Evolutionary conservation across 164 flowering plant genomes (phyloP).

Genomic region (Magnolia sinica): DNA sequence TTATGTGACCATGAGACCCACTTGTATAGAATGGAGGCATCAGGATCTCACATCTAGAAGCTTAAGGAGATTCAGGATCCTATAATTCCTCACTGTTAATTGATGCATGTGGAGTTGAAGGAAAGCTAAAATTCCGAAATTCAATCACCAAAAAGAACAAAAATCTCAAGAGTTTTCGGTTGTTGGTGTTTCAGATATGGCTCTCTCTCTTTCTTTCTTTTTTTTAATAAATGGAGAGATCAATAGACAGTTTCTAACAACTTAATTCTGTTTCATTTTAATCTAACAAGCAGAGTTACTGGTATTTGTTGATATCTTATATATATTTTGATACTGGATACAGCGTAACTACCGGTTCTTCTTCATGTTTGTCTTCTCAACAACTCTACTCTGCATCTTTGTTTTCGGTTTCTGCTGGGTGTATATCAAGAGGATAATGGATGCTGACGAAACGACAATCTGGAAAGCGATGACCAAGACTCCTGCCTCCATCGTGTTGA

Average conservation of each 20-base stretch:
- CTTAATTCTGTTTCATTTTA: not conserved
- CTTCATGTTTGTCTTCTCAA: constrained; percentile 95
- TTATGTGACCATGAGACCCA: not conserved
- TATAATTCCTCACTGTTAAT: not conserved
- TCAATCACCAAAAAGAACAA: not conserved
- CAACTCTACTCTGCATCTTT: constrained; percentile 83
- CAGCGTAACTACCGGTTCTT: constrained; percentile 96
- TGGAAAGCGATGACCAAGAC: constrained; percentile 92
- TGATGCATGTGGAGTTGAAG: not conserved
- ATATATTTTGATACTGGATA: constrained; percentile 24
- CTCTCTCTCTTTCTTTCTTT: not conserved
- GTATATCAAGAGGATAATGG: constrained; percentile 70
- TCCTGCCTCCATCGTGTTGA: constrained; percentile 83
- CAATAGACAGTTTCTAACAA: not conserved
- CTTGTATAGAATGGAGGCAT: not conserved
- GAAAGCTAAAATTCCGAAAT: not conserved
- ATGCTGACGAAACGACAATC: constrained; percentile 46
- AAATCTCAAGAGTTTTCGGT: not conserved
- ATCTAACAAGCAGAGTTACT: not conserved
- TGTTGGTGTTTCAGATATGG: not conserved
- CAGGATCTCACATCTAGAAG: not conserved
- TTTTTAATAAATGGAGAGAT: too few species aligned
- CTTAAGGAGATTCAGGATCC: not conserved
- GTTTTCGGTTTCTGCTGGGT: constrained; percentile 92
- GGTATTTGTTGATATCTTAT: not conserved